Conservation (phyloP, 305 asterid genomes). For the Petunia hybrid region DNA sequence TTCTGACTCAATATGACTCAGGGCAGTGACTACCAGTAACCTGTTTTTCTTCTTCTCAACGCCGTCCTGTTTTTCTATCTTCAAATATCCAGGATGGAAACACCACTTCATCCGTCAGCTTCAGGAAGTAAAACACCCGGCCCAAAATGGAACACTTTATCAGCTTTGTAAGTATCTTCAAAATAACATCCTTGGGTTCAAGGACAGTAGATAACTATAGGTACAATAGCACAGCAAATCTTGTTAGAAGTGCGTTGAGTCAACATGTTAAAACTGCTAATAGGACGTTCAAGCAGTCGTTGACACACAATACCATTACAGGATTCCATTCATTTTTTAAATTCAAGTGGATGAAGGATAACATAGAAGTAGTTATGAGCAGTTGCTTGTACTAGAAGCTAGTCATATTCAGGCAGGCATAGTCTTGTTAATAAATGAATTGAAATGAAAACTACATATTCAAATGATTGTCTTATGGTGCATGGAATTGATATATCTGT, state of each 20-base stretch:
- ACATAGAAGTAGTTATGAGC: not conserved
- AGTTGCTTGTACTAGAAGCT: not conserved
- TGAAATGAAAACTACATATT: not conserved
- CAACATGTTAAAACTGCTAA: conserved; percentile 2
- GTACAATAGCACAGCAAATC: not conserved
- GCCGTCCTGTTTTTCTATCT: not conserved
- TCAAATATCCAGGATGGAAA: conserved; percentile 54
- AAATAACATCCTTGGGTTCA: not conserved
- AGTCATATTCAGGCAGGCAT: not conserved
- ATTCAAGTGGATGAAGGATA: not conserved
- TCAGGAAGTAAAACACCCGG: conserved; percentile 71
- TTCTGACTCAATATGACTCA: not conserved
- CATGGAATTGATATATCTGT: not conserved
- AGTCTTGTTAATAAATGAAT: not conserved
- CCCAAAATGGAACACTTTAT: conserved; percentile 72
- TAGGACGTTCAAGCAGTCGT: not conserved
- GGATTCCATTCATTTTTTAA: not conserved
- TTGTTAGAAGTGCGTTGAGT: not conserved
- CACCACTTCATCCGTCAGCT: conserved; percentile 57
- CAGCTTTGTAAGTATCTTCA: conserved; percentile 72
- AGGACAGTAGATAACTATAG: not conserved
- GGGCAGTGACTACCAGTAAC: not conserved
- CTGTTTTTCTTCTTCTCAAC: not conserved
- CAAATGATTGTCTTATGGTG: not conserved
- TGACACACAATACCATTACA: not conserved